A percentile compares a stretch with the other conserved stretches of the same genome.
phyloP scores from a whole-genome alignment of 2,329 filamentous ascomycete genomes.

The Stachybotrys echinatus region DNA sequence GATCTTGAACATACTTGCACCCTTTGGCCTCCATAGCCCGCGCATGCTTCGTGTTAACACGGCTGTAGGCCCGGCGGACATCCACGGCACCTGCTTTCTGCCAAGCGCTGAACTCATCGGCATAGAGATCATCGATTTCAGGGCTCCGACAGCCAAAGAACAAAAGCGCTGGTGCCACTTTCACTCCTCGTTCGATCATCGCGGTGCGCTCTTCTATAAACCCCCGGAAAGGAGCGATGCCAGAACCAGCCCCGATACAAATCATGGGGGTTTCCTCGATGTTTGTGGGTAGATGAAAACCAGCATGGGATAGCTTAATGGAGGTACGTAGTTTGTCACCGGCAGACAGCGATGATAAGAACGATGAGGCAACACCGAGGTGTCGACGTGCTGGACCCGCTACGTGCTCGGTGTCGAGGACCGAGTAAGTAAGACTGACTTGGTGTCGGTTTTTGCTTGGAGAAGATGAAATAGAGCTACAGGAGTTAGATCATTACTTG shows the following conservation, averaged over 20 bases:
- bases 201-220: slow-evolving; percentile 53
- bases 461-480: slow-evolving; percentile 60
- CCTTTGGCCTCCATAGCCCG: slow-evolving; percentile 6
- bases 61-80: slow-evolving; percentile 52
- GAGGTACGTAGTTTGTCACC: slow-evolving; percentile 41
- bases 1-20: background rate
- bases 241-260: slow-evolving; percentile 39
- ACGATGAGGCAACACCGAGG: slow-evolving; percentile 53
- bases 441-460: slow-evolving; percentile 49
- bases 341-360: slow-evolving; percentile 41
- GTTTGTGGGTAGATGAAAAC: too few species aligned
- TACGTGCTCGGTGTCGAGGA: slow-evolving; percentile 50
- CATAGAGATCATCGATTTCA: slow-evolving; percentile 40
- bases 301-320: slow-evolving; percentile 24
- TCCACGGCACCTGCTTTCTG: slow-evolving; percentile 42
- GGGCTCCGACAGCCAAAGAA: slow-evolving; percentile 42
- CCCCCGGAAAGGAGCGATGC: slow-evolving; percentile 53
- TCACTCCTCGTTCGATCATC: slow-evolving; percentile 38
- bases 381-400: slow-evolving; percentile 29
- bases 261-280: too few species aligned
- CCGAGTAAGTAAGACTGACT: slow-evolving; percentile 58
- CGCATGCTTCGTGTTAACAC: slow-evolving; percentile 8
- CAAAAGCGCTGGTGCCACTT: slow-evolving; percentile 48
- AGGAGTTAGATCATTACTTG: background rate
- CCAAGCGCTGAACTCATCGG: slow-evolving; percentile 39